Percentiles rank a stretch among this genome's conserved stretches.
phyloP scores from a whole-genome alignment of 2,329 filamentous ascomycete genomes.

The Colletotrichum sidae region DNA sequence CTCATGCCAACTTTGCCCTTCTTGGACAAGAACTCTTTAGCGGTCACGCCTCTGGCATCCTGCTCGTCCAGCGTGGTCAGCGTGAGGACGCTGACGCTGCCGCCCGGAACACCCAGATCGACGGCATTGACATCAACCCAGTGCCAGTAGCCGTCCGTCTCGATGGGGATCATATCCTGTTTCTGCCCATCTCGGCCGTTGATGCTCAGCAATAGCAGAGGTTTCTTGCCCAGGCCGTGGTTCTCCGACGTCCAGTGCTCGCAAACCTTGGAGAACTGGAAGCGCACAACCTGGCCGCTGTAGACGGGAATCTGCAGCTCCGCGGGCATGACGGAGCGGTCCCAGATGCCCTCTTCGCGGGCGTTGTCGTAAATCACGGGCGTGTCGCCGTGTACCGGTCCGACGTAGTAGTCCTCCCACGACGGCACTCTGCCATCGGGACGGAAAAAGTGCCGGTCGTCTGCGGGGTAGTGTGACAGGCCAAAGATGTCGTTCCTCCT shows the following conservation, averaged over 20 bases:
- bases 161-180: slow-evolving; percentile 76
- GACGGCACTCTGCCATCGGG: slow-evolving; percentile 73
- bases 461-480: slow-evolving; percentile 79
- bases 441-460: slow-evolving; percentile 78
- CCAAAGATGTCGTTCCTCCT: slow-evolving; percentile 83
- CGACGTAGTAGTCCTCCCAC: slow-evolving; percentile 87
- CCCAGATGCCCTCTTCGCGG: slow-evolving; percentile 63
- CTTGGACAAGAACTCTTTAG: slow-evolving; percentile 58
- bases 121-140: slow-evolving; percentile 79
- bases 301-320: slow-evolving; percentile 70
- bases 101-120: slow-evolving; percentile 76
- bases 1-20: slow-evolving; percentile 58
- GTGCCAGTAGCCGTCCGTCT: slow-evolving; percentile 83
- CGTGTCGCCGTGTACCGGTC: slow-evolving; percentile 63
- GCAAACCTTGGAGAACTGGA: slow-evolving; percentile 84
- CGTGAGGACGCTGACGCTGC: slow-evolving; percentile 73
- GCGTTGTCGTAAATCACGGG: slow-evolving; percentile 59
- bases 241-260: slow-evolving; percentile 83
- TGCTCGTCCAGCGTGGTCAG: slow-evolving; percentile 63
- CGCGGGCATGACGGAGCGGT: slow-evolving; percentile 71
- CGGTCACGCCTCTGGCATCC: slow-evolving; percentile 61
- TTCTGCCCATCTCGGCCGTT: slow-evolving; percentile 74
- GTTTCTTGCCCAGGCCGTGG: slow-evolving; percentile 73
- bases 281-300: slow-evolving; percentile 71
- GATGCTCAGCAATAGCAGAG: slow-evolving; percentile 76